Conservation (phyloP, 2,329 filamentous ascomycete species). For the Chalaropsis ovoidea region DNA sequence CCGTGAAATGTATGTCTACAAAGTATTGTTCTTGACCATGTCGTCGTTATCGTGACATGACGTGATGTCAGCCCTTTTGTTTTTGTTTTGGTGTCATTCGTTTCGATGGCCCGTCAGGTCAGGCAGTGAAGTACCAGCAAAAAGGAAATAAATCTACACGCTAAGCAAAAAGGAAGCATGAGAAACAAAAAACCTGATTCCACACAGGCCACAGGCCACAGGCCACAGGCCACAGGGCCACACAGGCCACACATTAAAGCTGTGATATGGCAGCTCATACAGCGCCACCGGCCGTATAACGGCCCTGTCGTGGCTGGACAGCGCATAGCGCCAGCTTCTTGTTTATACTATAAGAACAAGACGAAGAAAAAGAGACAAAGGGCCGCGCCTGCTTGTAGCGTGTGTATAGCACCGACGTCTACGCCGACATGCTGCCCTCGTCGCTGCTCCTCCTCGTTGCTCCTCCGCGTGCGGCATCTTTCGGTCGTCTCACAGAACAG, state of each 20-base stretch:
- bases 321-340: not conserved
- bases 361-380: not conserved
- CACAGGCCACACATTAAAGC: constrained; percentile 2
- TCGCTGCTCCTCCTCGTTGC: not conserved
- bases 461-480: not conserved
- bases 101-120: not conserved
- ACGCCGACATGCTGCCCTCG: too few relatives aligned
- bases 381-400: too few relatives aligned
- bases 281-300: too few relatives aligned
- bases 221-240: too few relatives aligned
- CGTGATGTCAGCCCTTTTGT: not conserved
- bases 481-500: not conserved
- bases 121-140: not conserved
- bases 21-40: not conserved
- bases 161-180: not conserved
- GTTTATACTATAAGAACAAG: not conserved
- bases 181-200: not conserved
- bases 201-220: not conserved
- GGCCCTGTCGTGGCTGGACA: not conserved
- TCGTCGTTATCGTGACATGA: not conserved
- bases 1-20: not conserved
- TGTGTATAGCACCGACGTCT: too few relatives aligned
- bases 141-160: not conserved
- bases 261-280: not conserved
- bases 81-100: not conserved